These are phyloP conservation scores for Colletotrichum agaves DNA, from an alignment of 2,329 filamentous ascomycete species.

Conservation along the genomic window DNA sequence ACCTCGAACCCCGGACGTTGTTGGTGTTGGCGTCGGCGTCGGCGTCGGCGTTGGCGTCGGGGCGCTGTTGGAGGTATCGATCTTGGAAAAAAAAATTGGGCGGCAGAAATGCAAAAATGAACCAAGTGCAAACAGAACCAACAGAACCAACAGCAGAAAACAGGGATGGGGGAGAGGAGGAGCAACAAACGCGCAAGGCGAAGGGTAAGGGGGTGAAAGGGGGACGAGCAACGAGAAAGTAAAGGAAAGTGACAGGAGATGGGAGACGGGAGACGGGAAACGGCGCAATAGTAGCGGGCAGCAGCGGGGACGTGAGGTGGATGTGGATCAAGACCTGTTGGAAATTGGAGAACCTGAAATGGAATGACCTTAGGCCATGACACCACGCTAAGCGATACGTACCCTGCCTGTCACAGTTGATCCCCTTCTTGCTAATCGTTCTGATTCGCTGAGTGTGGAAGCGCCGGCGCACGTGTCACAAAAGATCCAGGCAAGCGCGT, in stretches of 20 bases:
- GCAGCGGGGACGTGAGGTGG: not conserved
- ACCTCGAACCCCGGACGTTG: not conserved
- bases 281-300: not conserved
- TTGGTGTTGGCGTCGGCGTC: not conserved
- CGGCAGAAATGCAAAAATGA: conserved; percentile 10
- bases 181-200: not conserved
- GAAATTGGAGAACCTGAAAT: not conserved
- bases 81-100: not conserved
- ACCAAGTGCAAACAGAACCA: conserved; percentile 10
- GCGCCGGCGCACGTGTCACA: not conserved
- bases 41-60: conserved; percentile 1
- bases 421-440: not conserved
- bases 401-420: not conserved
- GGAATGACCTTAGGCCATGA: not conserved
- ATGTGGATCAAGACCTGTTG: not conserved
- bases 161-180: conserved; percentile 3
- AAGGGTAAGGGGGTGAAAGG: not conserved
- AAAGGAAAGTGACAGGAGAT: not conserved
- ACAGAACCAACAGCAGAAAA: conserved; percentile 13
- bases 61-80: not conserved
- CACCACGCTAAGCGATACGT: not conserved
- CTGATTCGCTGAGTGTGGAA: not conserved
- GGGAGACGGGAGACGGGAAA: not conserved
- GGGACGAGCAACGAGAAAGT: not conserved
- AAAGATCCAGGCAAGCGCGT: not conserved